phyloP scores from a whole-genome alignment of 2,329 filamentous ascomycete species.

The Aureobasidium leucospermi region DNA sequence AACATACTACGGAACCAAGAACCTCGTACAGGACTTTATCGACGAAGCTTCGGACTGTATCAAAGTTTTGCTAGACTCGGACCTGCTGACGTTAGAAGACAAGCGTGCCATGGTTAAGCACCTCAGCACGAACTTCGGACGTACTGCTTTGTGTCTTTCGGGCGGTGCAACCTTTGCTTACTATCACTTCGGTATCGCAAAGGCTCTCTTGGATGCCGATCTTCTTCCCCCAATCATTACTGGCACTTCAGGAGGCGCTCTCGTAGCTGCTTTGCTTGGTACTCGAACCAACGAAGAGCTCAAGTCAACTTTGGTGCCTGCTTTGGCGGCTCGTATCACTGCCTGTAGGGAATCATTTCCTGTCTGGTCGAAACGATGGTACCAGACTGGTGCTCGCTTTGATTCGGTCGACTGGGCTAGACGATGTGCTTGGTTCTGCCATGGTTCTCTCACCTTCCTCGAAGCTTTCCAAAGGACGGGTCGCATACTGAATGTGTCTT shows the following conservation, averaged over 20 bases:
- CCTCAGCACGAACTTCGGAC: constrained; percentile 81
- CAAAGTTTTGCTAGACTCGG: constrained; percentile 59
- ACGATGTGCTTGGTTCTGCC: constrained; percentile 80
- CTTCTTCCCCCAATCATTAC: constrained; percentile 90
- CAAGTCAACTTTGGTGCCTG: constrained; percentile 74
- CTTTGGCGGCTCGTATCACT: constrained; percentile 74
- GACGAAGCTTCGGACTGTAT: constrained; percentile 72
- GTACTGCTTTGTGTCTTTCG: constrained; percentile 85
- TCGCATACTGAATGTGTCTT: constrained; percentile 89
- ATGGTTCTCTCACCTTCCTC: constrained; percentile 85
- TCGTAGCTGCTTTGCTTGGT: constrained; percentile 79
- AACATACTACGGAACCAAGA: constrained; percentile 96
- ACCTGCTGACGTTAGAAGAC: constrained; percentile 60
- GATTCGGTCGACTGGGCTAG: constrained; percentile 88
- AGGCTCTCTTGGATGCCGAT: constrained; percentile 77
- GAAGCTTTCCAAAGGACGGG: constrained; percentile 93
- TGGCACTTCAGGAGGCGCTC: constrained; percentile 86
- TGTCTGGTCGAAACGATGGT: constrained; percentile 79
- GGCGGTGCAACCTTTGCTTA: constrained; percentile 93
- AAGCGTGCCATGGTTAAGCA: constrained; percentile 83
- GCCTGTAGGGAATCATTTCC: constrained; percentile 73
- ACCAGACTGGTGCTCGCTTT: constrained; percentile 85
- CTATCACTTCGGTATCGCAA: constrained; percentile 91
- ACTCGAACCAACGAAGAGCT: constrained; percentile 90
- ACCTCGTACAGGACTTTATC: constrained; percentile 80